Conservation (phyloP, 306 rosid species). For the Spatholobus suberectus region DNA sequence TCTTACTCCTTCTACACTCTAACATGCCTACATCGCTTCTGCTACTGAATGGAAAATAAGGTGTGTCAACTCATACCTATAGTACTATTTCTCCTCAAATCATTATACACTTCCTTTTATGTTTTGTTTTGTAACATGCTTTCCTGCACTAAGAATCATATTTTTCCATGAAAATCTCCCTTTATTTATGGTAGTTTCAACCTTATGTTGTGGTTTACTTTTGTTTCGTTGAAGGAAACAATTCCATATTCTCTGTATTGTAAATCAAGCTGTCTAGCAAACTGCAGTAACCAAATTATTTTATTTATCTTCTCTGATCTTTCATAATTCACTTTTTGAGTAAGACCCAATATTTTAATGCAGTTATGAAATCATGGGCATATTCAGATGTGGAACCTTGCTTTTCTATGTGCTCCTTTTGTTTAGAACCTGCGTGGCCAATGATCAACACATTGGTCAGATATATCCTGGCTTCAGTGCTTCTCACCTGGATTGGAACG, state of each 20-base stretch:
- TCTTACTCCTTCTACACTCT: not conserved
- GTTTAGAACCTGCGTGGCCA: conserved; percentile 50
- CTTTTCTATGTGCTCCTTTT: conserved; percentile 47
- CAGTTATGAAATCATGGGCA: conserved; percentile 39
- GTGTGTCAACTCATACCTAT: not conserved
- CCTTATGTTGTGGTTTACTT: not conserved
- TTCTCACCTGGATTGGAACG: conserved; percentile 60
- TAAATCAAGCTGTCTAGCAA: not conserved
- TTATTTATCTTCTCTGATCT: not conserved
- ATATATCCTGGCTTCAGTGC: conserved; percentile 65
- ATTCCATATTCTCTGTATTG: not conserved
- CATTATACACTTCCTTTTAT: not conserved
- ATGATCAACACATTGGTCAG: conserved; percentile 44
- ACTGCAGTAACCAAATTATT: not conserved
- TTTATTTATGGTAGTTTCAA: not conserved
- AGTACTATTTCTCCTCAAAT: not conserved
- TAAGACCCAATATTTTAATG: conserved; percentile 20
- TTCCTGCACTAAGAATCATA: not conserved
- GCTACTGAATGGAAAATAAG: conserved; percentile 7
- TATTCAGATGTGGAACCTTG: conserved; percentile 37
- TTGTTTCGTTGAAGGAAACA: not conserved
- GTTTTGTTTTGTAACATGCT: conserved; percentile 8
- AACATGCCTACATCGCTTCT: conserved; percentile 13
- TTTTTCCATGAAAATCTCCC: conserved; percentile 5
- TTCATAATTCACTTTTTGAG: not conserved